Conservation (phyloP, 805 yeast species). For the Candida ovalis region DNA sequence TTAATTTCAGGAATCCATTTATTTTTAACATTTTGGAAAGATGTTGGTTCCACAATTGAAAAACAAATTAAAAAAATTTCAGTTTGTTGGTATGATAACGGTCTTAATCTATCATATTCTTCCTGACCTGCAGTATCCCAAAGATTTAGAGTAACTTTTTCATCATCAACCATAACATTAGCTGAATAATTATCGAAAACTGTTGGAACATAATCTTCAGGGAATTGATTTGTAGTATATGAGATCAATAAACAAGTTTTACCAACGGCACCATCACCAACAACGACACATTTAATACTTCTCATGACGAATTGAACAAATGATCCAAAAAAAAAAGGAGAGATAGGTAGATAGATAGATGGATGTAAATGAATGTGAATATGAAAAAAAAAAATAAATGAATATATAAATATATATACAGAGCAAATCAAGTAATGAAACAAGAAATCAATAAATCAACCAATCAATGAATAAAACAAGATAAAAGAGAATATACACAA, state of each 20-base stretch:
- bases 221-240: conserved; percentile 89
- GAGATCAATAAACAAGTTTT: conserved; percentile 85
- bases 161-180: conserved; percentile 76
- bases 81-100: conserved; percentile 87
- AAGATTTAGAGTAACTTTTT: conserved; percentile 76
- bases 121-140: conserved; percentile 98
- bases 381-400: no score
- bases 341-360: no score
- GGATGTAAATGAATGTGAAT: no score
- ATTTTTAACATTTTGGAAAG: conserved; percentile 74
- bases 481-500: no score
- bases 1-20: conserved; percentile 86
- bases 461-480: no score
- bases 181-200: conserved; percentile 92
- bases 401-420: no score
- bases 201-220: conserved; percentile 90
- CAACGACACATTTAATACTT: conserved; percentile 80
- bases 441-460: no score
- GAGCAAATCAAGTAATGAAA: no score
- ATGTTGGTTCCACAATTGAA: conserved; percentile 75
- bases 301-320: conserved; percentile 10
- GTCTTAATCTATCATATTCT: conserved; percentile 86
- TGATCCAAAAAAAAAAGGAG: no score
- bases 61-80: conserved; percentile 85
- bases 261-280: conserved; percentile 96